Percentiles rank a stretch among this genome's conserved stretches.
These are phyloP conservation scores for Termitomyces titanicus DNA, from an alignment of 768 basidiomycete genomes.

Conservation along the genomic window DNA sequence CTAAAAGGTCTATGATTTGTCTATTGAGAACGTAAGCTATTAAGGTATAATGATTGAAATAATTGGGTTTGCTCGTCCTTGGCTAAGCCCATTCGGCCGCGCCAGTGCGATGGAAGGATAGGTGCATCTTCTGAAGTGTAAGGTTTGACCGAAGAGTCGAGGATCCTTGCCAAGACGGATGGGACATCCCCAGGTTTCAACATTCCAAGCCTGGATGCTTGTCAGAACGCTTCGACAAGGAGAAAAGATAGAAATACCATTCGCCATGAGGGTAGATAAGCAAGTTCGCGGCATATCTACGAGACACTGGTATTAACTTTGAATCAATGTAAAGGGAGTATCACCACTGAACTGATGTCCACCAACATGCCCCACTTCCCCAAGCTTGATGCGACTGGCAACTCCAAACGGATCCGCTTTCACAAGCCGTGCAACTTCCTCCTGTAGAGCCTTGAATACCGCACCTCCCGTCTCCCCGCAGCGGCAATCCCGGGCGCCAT, in stretches of 20 bases:
- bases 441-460: conserved; percentile 49
- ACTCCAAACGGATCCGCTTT: conserved; percentile 22
- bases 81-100: conserved; percentile 66
- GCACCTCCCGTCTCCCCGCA: conserved; percentile 65
- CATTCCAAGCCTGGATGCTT: conserved; percentile 52
- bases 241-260: conserved; percentile 49
- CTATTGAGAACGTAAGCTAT: neutral
- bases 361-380: conserved; percentile 76
- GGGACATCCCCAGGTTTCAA: conserved; percentile 57
- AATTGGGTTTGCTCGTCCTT: conserved; percentile 48
- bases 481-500: conserved; percentile 74
- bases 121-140: conserved; percentile 25
- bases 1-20: neutral
- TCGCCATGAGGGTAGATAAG: conserved; percentile 69
- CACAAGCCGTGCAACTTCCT: conserved; percentile 44
- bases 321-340: neutral
- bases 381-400: conserved; percentile 39
- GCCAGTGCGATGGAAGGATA: conserved; percentile 51
- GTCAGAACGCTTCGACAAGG: neutral
- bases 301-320: neutral
- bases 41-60: conserved; percentile 26
- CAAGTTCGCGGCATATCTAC: conserved; percentile 66
- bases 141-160: conserved; percentile 27
- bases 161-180: conserved; percentile 42
- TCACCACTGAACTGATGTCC: conserved; percentile 57